Evolutionary conservation across 2,329 filamentous ascomycete genomes (phyloP), one percentile per base, ranked within the genome.

Genomic region (Clarireedia homoeocarpa): DNA sequence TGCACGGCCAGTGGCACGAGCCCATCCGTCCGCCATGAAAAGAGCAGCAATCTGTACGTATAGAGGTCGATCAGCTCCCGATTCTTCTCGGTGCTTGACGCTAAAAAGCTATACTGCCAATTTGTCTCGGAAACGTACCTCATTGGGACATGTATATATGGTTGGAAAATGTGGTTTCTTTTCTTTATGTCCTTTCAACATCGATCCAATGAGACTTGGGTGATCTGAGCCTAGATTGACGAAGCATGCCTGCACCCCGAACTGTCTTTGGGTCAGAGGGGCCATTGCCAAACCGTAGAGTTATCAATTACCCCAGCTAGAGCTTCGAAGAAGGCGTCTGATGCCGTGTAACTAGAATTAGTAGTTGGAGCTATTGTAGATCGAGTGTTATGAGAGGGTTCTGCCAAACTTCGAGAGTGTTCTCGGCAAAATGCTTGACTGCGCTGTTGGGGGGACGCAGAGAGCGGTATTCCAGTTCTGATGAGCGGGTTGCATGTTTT

Each of bases 1-100:
- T 0, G 83, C 82, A 54, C 80, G 76, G 47, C 79, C 79, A 0
- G 83, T 83, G 9, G 84, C 70, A 36, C 83, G 77, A 40, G 85
- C 84, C 64, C 84, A 88, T 48, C 85, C 85, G 66, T 88, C 84
- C 4, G 86, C 85, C 81, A 87, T 85, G 27, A 84, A 88, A 10
- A 89, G 75, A 5, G 85, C 85, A 3, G 86, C 84, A 81, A 88
- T 85, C 76, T 51, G 10, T 48, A 20, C 17, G 6, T 23, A 30
- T 23, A 34, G 20, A 30, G n/a, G 10, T 48, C 4, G 14, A 38
- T 24, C 23, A 40, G n/a, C 10, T n/a, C 40, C n/a, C 30, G 30
- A 4, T 34, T 34, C 30, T 4, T 34, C 2, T 14, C 9, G 4
- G 12, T 34, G 30, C 30, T 34, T 34, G 30, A 9, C 10, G 30